A percentile compares a stretch with the other conserved stretches of the same genome.
Conservation (phyloP, 2,329 filamentous ascomycete genomes). For the Nemania sp. region DNA sequence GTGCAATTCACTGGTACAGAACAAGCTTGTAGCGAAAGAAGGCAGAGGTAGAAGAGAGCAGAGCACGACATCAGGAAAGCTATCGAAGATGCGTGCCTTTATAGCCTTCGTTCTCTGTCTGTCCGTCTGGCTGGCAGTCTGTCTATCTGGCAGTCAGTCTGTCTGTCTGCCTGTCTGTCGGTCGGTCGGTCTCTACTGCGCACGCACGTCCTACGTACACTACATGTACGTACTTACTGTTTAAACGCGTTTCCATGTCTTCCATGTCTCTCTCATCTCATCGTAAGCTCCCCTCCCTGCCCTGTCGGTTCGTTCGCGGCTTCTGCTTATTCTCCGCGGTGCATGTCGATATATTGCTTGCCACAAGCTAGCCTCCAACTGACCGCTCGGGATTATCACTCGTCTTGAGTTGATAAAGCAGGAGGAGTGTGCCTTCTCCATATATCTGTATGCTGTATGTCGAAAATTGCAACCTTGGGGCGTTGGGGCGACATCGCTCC, state of each 20-base stretch:
- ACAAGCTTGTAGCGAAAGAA: background rate
- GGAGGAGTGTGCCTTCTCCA: conserved; percentile 23
- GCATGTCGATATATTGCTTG: conserved; percentile 23
- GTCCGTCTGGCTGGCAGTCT: no score
- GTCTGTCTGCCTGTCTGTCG: background rate
- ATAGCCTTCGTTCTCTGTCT: conserved; percentile 14
- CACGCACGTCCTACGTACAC: background rate
- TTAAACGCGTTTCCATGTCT: no score
- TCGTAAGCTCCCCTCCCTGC: conserved; percentile 11
- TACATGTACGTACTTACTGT: background rate
- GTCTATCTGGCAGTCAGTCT: no score
- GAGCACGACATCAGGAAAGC: background rate
- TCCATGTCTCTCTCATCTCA: conserved; percentile 8
- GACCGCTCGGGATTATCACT: conserved; percentile 22
- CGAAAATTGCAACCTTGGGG: conserved; percentile 36
- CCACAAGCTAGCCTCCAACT: conserved; percentile 38
- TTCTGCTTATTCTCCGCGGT: conserved; percentile 27
- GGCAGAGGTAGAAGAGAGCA: background rate
- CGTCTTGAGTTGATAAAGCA: conserved; percentile 31
- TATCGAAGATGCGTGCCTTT: conserved; percentile 10
- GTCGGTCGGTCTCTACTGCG: background rate
- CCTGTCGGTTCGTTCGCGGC: conserved; percentile 28
- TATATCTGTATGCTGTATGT: no score
- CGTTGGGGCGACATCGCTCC: conserved; percentile 36
- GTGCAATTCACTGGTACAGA: background rate